These are phyloP conservation scores for Grosmannia huntii DNA, from an alignment of 2,329 filamentous ascomycete species.

Conservation along the genomic window DNA sequence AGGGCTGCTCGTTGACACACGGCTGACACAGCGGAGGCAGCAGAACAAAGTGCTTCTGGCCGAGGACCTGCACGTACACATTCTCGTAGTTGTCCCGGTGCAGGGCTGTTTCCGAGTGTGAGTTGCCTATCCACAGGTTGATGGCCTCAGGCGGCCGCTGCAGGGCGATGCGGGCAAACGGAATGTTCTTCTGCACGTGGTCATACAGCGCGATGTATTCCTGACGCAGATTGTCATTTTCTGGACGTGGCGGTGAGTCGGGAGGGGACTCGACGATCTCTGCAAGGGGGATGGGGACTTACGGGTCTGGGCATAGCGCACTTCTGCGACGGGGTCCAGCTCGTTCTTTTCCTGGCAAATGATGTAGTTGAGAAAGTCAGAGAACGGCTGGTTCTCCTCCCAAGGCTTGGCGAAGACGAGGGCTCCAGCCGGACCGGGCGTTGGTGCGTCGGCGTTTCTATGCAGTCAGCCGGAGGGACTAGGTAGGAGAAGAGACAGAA, in stretches of 20 bases:
- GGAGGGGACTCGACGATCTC: background rate
- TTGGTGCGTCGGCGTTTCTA: conserved; percentile 41
- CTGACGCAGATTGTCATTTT: conserved; percentile 69
- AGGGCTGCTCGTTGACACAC: conserved; percentile 50
- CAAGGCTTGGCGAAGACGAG: conserved; percentile 58
- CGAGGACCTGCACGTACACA: conserved; percentile 64
- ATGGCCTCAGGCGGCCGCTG: conserved; percentile 56
- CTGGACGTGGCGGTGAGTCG: conserved; percentile 20
- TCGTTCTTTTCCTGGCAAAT: conserved; percentile 38
- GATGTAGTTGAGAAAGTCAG: conserved; percentile 48
- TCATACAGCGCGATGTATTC: conserved; percentile 55
- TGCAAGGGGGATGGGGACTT: conserved; percentile 16
- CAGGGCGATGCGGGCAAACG: conserved; percentile 63
- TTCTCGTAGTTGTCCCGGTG: conserved; percentile 84
- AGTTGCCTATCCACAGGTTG: conserved; percentile 75
- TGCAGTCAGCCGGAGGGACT: background rate
- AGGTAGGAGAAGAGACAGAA: too few relatives aligned
- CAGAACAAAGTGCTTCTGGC: conserved; percentile 62
- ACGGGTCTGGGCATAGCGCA: conserved; percentile 68
- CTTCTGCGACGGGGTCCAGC: conserved; percentile 24
- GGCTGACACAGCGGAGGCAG: conserved; percentile 59
- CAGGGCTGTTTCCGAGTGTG: conserved; percentile 53
- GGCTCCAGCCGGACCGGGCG: conserved; percentile 19
- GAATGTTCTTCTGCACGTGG: conserved; percentile 50
- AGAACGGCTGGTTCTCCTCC: conserved; percentile 52